Base-by-base conservation (phyloP, 345 rosid species). In the Turritis glabra region DNA sequence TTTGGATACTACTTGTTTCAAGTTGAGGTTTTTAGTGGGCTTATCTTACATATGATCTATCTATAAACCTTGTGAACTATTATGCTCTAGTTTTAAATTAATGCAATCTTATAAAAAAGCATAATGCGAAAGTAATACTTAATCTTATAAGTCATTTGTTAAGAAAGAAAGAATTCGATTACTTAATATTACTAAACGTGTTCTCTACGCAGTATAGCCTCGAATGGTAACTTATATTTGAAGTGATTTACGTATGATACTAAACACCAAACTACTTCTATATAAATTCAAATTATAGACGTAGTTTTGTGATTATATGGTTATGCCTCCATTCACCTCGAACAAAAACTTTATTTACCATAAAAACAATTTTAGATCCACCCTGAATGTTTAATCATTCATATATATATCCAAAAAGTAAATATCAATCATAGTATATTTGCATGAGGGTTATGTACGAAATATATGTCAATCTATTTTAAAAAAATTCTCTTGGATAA, bases 231-330 rank as follows among this genome's bases (percentile, higher is more conserved):
- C 68, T 71, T 71, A 50, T 50, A 59, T 18, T 60, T 71, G 60
- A 71, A 72, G 76, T 50, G 60, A 48, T 60, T 60, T 71, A 33
- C 59, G 21, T 60, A 59, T 11, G 67, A 71, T 59, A 59, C 58
- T 33, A 59, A 17, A 47, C 38, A 47, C 37, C 57, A 71, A 71
- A n/a, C 58, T 71, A 58, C 18, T 38, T 17, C 26, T 53, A 19
- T 53, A 19, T n/a, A 23, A 22, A 7, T 30, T 33, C 14, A 32
- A 50, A 33, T 32, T 47, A 37, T 37, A 11, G 41, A 38, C 12
- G 12, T 38, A 3, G 37, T 3, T 32, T 32, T 32, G 37, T 32
- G 1, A 12, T 11, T n/a, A n/a, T n/a, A n/a, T n/a, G n/a, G n/a
- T 12, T 38, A 3, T 38, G n/a, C 43, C 43, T 38, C n/a, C 13